A percentile compares a stretch with the other conserved stretches of the same genome.
Evolutionary conservation across 2,329 filamentous ascomycete genomes (phyloP).

Genomic region (Blastomyces percursus): DNA sequence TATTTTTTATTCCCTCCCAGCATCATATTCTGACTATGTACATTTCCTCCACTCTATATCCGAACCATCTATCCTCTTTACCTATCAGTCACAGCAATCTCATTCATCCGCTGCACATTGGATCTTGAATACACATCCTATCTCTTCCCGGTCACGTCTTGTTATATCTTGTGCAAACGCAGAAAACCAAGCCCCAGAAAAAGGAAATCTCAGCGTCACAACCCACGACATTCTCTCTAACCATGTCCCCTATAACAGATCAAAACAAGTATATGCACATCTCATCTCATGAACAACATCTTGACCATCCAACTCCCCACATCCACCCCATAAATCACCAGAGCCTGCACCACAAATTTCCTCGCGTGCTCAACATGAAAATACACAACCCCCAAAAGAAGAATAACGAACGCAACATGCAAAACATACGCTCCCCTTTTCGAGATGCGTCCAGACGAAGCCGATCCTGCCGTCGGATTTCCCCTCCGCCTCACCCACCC

Average conservation of each 20-base stretch:
- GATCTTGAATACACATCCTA: neutral
- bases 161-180: neutral
- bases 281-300: slow-evolving; percentile 5
- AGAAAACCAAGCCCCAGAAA: neutral
- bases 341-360: slow-evolving; percentile 42
- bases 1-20: neutral
- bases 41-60: no score
- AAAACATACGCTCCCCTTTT: slow-evolving; percentile 43
- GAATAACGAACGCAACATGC: slow-evolving; percentile 43
- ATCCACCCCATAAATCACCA: slow-evolving; percentile 38
- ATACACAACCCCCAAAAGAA: slow-evolving; percentile 41
- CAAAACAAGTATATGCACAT: neutral
- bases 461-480: slow-evolving; percentile 9
- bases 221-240: neutral
- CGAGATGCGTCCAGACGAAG: slow-evolving; percentile 18
- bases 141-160: neutral
- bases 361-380: slow-evolving; percentile 47
- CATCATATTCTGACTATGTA: neutral
- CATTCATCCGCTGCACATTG: neutral
- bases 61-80: neutral
- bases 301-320: slow-evolving; percentile 20
- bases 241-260: neutral
- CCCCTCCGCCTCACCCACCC: slow-evolving; percentile 3
- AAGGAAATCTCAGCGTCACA: neutral
- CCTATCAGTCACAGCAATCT: neutral